A percentile compares a stretch with the other conserved stretches of the same genome.
Conservation (phyloP, 139 green algal genomes). For the Coccomyxa sp. region DNA sequence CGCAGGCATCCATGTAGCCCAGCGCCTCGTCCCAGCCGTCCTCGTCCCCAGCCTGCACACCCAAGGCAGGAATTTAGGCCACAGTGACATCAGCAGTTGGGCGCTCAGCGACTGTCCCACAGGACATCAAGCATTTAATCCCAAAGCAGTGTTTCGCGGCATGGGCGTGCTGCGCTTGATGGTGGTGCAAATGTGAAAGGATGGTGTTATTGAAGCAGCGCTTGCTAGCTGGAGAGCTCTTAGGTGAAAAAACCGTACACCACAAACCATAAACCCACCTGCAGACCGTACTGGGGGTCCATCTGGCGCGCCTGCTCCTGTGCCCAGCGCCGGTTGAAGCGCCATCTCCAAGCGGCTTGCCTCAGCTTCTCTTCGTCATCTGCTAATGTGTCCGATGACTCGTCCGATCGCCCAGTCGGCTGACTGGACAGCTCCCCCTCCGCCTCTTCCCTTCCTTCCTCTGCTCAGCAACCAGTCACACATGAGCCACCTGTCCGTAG, state of each 20-base stretch:
- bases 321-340: slow-evolving; percentile 21
- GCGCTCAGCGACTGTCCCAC: not conserved
- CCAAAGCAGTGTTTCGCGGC: too few relatives aligned
- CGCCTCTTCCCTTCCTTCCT: not conserved
- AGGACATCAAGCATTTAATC: too few relatives aligned
- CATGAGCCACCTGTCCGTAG: not conserved
- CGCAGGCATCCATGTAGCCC: slow-evolving; percentile 27
- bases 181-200: too few relatives aligned
- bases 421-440: not conserved
- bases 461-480: too few relatives aligned
- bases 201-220: too few relatives aligned
- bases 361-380: slow-evolving; percentile 7
- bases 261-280: not conserved
- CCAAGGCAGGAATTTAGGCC: not conserved
- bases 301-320: slow-evolving; percentile 20
- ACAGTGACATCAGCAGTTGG: too few relatives aligned
- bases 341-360: slow-evolving; percentile 22
- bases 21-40: slow-evolving; percentile 30
- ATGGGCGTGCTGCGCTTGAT: too few relatives aligned
- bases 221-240: too few relatives aligned
- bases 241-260: too few relatives aligned
- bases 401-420: not conserved
- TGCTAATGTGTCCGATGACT: not conserved
- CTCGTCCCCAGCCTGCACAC: slow-evolving; percentile 5
- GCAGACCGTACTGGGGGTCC: slow-evolving; percentile 13